Percentiles rank a stretch among this genome's conserved stretches.
phyloP scores from a whole-genome alignment of 371 early-diverging fungal species.

The Syncephalis fuscata region DNA sequence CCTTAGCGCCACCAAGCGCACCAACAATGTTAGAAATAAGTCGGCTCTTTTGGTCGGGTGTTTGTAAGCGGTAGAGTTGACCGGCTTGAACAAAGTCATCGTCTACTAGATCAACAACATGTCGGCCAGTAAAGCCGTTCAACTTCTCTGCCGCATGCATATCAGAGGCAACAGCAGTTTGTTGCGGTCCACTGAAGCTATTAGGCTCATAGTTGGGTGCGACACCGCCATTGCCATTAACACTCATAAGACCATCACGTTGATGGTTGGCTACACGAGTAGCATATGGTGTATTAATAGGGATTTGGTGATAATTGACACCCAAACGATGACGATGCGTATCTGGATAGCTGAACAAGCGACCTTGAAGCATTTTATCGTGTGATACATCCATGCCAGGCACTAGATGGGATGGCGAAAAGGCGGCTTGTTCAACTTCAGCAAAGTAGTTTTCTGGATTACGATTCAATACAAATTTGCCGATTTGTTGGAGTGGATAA shows the following conservation, averaged over 20 bases:
- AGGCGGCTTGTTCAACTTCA: slow-evolving; percentile 65
- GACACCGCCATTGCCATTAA: slow-evolving; percentile 24
- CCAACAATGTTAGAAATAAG: slow-evolving; percentile 25
- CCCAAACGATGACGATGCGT: slow-evolving; percentile 66
- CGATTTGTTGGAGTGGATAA: slow-evolving; percentile 52
- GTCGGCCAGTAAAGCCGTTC: slow-evolving; percentile 34
- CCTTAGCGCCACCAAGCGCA: slow-evolving; percentile 23
- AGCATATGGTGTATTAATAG: slow-evolving; percentile 44
- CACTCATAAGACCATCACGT: slow-evolving; percentile 38
- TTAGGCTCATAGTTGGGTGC: slow-evolving; percentile 48
- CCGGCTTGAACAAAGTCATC: slow-evolving; percentile 37
- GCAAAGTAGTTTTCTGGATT: slow-evolving; percentile 70
- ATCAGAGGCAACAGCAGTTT: slow-evolving; percentile 13
- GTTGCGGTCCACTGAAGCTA: slow-evolving; percentile 28
- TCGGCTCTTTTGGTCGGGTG: slow-evolving; percentile 22
- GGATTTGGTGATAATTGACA: slow-evolving; percentile 52
- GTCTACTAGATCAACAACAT: slow-evolving; percentile 26
- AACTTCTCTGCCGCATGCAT: slow-evolving; percentile 4
- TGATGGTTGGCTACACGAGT: slow-evolving; percentile 36
- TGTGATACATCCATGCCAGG: slow-evolving; percentile 53
- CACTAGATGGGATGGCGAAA: slow-evolving; percentile 51
- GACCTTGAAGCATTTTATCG: slow-evolving; percentile 64
- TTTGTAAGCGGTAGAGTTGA: slow-evolving; percentile 24
- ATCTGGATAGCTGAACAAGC: slow-evolving; percentile 60
- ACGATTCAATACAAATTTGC: slow-evolving; percentile 52